phyloP scores from a whole-genome alignment of 371 early-diverging fungal genomes.

The Rhizomucor pusillus region DNA sequence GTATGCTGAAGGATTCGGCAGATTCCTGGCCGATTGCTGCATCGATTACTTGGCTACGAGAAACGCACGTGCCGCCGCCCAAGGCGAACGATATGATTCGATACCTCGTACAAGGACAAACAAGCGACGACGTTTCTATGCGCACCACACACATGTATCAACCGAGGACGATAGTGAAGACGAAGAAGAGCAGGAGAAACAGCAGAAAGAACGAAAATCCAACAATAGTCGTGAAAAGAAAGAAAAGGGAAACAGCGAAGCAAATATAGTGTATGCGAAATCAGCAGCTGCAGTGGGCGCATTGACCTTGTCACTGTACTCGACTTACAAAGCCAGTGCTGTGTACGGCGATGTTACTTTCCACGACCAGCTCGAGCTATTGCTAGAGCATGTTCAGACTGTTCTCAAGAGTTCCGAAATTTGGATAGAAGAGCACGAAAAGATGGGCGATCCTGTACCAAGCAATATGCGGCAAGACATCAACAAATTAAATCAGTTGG shows the following conservation, averaged over 20 bases:
- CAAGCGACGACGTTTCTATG: not conserved
- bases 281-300: conserved; percentile 50
- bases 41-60: conserved; percentile 2
- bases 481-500: conserved; percentile 32
- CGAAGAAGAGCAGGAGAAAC: conserved; percentile 10
- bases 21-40: conserved; percentile 10
- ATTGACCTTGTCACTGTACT: conserved; percentile 48
- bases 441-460: conserved; percentile 39
- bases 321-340: conserved; percentile 50
- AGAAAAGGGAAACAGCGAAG: conserved; percentile 11
- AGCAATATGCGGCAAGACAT: conserved; percentile 42
- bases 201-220: conserved; percentile 11
- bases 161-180: not conserved
- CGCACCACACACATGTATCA: not conserved
- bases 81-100: no score
- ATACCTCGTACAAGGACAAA: not conserved
- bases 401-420: conserved; percentile 45
- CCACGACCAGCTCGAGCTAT: conserved; percentile 12
- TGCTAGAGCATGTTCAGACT: conserved; percentile 26
- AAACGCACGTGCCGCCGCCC: not conserved
- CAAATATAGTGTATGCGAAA: conserved; percentile 10
- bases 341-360: conserved; percentile 30
- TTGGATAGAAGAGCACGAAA: conserved; percentile 55
- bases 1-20: conserved; percentile 5
- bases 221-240: conserved; percentile 9